Conservation (phyloP, 2,329 filamentous ascomycete genomes). For the Xenoacremonium recifei region DNA sequence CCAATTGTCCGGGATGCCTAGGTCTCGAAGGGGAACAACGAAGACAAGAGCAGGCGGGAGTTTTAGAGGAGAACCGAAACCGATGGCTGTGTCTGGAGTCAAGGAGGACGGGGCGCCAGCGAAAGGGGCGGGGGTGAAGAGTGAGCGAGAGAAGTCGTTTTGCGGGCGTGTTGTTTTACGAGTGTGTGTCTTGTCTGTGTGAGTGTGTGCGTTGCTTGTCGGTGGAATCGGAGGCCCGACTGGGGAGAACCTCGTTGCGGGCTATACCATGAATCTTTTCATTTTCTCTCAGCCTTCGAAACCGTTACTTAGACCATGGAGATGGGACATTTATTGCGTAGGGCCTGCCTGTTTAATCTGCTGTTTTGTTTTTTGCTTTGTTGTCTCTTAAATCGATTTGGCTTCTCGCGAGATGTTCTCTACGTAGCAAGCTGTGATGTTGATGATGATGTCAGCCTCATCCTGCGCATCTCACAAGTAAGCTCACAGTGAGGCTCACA, state of each 20-base stretch:
- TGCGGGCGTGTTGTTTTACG: conserved; percentile 37
- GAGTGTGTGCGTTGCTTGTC: conserved; percentile 22
- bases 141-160: too few species aligned
- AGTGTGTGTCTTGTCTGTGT: conserved; percentile 27
- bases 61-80: too few species aligned
- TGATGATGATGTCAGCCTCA: not conserved
- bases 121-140: too few species aligned
- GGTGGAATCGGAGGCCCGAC: conserved; percentile 23
- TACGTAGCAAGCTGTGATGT: not conserved
- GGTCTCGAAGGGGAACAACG: too few species aligned
- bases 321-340: conserved; percentile 33
- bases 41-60: too few species aligned
- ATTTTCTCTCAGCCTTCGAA: conserved; percentile 39
- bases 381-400: conserved; percentile 10
- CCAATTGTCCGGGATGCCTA: too few species aligned
- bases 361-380: conserved; percentile 21
- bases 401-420: conserved; percentile 6
- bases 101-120: too few species aligned
- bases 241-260: conserved; percentile 22
- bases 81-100: too few species aligned
- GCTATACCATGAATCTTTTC: conserved; percentile 49
- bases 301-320: conserved; percentile 37
- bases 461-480: too few species aligned
- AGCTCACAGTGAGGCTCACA: too few species aligned
- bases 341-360: conserved; percentile 32